Evolutionary conservation across 371 early-diverging fungal genomes (phyloP).

Genomic region (Mortierella sp.): DNA sequence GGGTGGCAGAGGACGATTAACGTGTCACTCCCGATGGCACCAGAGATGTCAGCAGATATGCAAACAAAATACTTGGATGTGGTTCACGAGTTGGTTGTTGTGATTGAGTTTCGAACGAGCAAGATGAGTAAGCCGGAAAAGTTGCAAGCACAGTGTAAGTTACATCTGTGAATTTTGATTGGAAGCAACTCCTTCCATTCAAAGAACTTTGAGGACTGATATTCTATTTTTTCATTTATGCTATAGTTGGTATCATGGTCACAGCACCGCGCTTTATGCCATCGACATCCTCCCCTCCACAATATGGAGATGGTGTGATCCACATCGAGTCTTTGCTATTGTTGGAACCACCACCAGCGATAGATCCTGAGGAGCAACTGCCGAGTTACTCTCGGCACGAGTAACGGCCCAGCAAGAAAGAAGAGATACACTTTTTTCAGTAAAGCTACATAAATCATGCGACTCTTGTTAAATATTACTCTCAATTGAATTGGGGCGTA

Average conservation of each 20-base stretch:
- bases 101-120: constrained; percentile 19
- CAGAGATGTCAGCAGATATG: constrained; percentile 18
- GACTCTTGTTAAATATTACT: too few relatives aligned
- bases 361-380: constrained; percentile 20
- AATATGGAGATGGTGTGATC: constrained; percentile 16
- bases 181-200: neutral
- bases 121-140: constrained; percentile 23
- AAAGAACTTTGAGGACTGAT: constrained; percentile 2
- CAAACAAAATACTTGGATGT: constrained; percentile 33
- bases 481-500: neutral
- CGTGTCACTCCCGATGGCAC: constrained; percentile 28
- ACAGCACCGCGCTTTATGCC: constrained; percentile 22
- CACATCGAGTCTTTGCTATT: constrained; percentile 13
- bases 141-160: constrained; percentile 21
- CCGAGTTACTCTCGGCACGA: constrained; percentile 33
- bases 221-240: neutral
- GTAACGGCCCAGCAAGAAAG: neutral
- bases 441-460: neutral
- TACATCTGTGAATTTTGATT: neutral
- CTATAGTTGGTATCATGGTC: constrained; percentile 18
- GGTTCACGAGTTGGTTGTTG: constrained; percentile 8
- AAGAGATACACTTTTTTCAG: neutral
- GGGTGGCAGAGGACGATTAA: constrained; percentile 32
- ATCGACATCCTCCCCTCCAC: constrained; percentile 14
- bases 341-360: constrained; percentile 16